These are phyloP conservation scores for Malassezia dermatis DNA, from an alignment of 1,284 basidiomycete species.

Conservation along the genomic window DNA sequence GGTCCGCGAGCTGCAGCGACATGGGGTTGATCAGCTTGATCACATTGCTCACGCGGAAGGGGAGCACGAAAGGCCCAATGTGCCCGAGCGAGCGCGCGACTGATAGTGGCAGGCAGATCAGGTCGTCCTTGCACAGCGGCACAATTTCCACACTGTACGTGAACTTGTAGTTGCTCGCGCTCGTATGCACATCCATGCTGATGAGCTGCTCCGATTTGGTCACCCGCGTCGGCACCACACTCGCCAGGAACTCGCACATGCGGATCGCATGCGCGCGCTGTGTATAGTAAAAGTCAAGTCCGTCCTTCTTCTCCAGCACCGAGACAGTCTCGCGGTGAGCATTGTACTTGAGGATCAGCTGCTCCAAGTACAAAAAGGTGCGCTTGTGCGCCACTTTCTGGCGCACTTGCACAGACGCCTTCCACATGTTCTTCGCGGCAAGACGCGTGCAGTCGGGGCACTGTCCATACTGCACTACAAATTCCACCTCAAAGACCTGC, in stretches of 20 bases:
- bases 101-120: constrained; percentile 76
- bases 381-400: constrained; percentile 84
- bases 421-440: constrained; percentile 98
- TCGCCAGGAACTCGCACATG: constrained; percentile 87
- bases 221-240: constrained; percentile 74
- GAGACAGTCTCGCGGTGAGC: constrained; percentile 93
- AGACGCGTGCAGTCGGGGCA: constrained; percentile 85
- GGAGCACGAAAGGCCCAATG: constrained; percentile 75
- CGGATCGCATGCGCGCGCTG: constrained; percentile 82
- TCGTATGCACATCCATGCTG: constrained; percentile 80
- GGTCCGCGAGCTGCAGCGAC: constrained; percentile 72
- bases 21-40: constrained; percentile 80
- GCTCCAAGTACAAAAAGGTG: constrained; percentile 94
- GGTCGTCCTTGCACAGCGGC: constrained; percentile 93
- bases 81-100: constrained; percentile 73
- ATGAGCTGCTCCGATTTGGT: constrained; percentile 89
- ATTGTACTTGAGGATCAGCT: constrained; percentile 89
- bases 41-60: constrained; percentile 80
- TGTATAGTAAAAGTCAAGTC: constrained; percentile 92
- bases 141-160: constrained; percentile 95
- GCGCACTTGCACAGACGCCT: constrained; percentile 87
- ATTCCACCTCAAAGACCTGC: constrained; percentile 94
- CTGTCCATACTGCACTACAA: constrained; percentile 88
- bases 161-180: constrained; percentile 91
- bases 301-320: constrained; percentile 84